These are phyloP conservation scores for Arthrobotrys conoides DNA, from an alignment of 2,329 filamentous ascomycete species.

Conservation along the genomic window DNA sequence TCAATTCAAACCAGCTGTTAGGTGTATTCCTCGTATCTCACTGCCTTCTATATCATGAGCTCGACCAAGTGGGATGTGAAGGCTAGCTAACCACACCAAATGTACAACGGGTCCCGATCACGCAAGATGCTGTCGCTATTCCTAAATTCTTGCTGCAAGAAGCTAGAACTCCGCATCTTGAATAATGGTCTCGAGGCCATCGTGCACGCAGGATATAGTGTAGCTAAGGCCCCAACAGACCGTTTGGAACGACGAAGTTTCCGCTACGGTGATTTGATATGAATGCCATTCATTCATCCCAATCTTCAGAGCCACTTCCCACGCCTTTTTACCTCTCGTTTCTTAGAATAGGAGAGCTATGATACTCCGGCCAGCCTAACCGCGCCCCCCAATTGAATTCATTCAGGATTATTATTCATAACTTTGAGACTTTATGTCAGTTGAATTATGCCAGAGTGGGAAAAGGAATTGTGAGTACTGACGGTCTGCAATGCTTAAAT, in stretches of 20 bases:
- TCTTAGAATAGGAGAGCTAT: not conserved
- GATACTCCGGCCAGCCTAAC: not conserved
- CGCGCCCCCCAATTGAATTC: not conserved
- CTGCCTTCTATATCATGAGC: not conserved
- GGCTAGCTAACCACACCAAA: not conserved
- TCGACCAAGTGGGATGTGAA: not conserved
- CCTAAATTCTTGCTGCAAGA: not conserved
- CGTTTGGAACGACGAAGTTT: not conserved
- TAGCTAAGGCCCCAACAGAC: not conserved
- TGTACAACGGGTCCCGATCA: not conserved
- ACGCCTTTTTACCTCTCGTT: not conserved
- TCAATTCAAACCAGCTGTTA: not conserved
- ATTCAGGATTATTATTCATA: constrained; percentile 13
- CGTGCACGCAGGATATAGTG: not conserved
- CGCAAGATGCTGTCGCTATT: not conserved
- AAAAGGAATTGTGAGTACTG: not conserved
- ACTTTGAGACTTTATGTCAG: not conserved
- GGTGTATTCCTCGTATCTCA: not conserved
- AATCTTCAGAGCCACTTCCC: not conserved
- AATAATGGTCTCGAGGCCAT: no score
- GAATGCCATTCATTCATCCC: not conserved
- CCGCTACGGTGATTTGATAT: not conserved
- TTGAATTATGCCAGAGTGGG: not conserved
- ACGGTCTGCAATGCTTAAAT: constrained; percentile 18
- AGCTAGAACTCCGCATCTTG: not conserved